Base-by-base conservation (phyloP, 2,329 filamentous ascomycete genomes). In the Claviceps pazoutovae region DNA sequence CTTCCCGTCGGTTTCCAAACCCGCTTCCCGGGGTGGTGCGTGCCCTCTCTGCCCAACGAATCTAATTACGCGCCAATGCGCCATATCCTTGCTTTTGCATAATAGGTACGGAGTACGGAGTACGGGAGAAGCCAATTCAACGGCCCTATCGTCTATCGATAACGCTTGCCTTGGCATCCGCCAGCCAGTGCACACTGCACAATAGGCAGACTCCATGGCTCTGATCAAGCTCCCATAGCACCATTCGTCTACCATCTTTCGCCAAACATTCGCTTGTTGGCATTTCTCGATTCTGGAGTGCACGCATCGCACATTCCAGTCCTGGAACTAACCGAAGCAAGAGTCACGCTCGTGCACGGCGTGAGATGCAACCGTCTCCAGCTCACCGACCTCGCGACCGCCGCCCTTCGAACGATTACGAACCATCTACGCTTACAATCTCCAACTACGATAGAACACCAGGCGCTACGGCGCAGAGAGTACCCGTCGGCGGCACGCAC, bases 401-500 rank as follows among this genome's bases (percentile, higher is more conserved):
- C 41, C 41, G 17, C 17, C 23, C 19, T 21, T 21, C 41, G 41
- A 43, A 19, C 19, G 23, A 21, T 19, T 21, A 13, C 41, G 41
- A 23, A 14, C 21, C n/a, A 34, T 41, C 23, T 16, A 41, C 16
- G 36, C 23, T 21, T 19, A 49, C 38, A n/a, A 38, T 13, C 38
- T 34, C 43, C 37, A 47, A 8, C 42, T n/a, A 36, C 38, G 11
- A 49, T 5, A 53, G 5, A 30, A 9, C 30, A 23, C 43, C 48
- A 45, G 23, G 43, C 49, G 49, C 44, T 38, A 23, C 43, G 49
- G 48, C 30, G 45, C 51, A 11, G 42, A 7, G 21, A 11, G 45
- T 23, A 44, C 17, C 45, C 48, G 48, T 44, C 30, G 53, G 50
- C 45, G 53, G 53, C 48, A 46, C 53, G 47, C 44, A 49, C 48